Base-by-base conservation (phyloP, 2,329 filamentous ascomycete species). In the Pyricularia pennisetigena region DNA sequence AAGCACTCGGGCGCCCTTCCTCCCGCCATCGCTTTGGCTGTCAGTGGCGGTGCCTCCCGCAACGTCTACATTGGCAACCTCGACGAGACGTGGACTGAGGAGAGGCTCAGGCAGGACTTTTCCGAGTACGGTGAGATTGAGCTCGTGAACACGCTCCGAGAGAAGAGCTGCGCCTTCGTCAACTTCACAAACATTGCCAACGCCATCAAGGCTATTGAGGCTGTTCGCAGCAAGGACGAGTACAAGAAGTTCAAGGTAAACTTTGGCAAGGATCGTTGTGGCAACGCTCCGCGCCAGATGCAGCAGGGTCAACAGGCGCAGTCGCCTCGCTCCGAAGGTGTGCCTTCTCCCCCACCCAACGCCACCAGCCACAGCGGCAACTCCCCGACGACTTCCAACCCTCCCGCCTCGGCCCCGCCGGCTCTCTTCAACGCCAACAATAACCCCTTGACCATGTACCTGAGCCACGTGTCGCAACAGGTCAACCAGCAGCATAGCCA, bases 161-260 rank as follows among this genome's bases (percentile, higher is more conserved):
- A 99, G 84, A 99, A 99, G 88, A 97, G 94, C 82, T 99, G 95
- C 78, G 95, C 95, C 0, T 99, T 99, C 77, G 95, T 99, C 78
- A 99, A 99, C 82, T 99, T 99, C 79, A 99, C 95, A 76, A 99
- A 99, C 82, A 99, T 99, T 77, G 95, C 95, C 76, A 99, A 99
- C 74, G 95, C 95, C 66, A 99, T 99, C 84, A 99, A 99, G 83
- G 95, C 95, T 0, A 99, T 99, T 72, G 95, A 99, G 80, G 95
- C 94, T 26, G 89, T 99, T 72, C 89, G 95, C 69, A 91, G 93
- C 75, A 93, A 94, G 76, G 95, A 98, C 62, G 95, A 99, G 76
- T 99, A 99, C 85, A 92, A 89, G 80, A 90, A 95, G 74, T 99
- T 99, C 88, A 99, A 99, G 86, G 94, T 99, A 78, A 99, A 99